Conservation (phyloP, 2,329 filamentous ascomycete genomes). For the Ceratocystis cubensis region DNA sequence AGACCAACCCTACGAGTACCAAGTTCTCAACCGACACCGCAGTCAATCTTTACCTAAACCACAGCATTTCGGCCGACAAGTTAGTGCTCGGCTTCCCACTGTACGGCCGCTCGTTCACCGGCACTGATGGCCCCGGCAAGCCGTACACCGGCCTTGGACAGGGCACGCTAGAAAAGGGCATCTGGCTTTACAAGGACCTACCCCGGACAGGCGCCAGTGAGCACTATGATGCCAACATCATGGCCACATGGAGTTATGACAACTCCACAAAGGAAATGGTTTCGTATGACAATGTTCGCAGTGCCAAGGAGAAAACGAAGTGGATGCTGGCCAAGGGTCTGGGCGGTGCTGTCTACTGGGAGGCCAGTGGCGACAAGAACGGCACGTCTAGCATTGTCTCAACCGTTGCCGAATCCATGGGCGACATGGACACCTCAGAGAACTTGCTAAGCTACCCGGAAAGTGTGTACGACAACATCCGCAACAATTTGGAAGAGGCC, state of each 20-base stretch:
- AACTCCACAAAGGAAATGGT: slow-evolving; percentile 46
- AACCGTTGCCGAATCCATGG: slow-evolving; percentile 36
- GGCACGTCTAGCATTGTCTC: slow-evolving; percentile 46
- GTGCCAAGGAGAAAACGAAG: slow-evolving; percentile 47
- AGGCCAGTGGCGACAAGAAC: slow-evolving; percentile 53
- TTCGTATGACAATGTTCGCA: slow-evolving; percentile 52
- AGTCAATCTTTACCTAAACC: slow-evolving; percentile 43
- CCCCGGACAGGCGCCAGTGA: slow-evolving; percentile 49
- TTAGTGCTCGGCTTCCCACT: slow-evolving; percentile 69
- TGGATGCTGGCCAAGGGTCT: slow-evolving; percentile 50
- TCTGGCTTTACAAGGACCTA: slow-evolving; percentile 73
- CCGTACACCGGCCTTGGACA: slow-evolving; percentile 49
- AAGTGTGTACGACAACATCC: slow-evolving; percentile 48
- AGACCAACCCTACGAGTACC: slow-evolving; percentile 41
- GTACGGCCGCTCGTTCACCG: slow-evolving; percentile 58
- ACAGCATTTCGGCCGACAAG: slow-evolving; percentile 48
- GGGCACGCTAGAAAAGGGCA: slow-evolving; percentile 55
- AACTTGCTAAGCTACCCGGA: slow-evolving; percentile 46
- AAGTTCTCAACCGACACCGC: slow-evolving; percentile 58
- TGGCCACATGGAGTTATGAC: slow-evolving; percentile 63
- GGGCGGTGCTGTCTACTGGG: slow-evolving; percentile 77
- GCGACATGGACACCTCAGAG: slow-evolving; percentile 35
- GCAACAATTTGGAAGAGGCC: slow-evolving; percentile 27
- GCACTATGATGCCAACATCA: slow-evolving; percentile 42
- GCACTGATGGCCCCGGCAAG: slow-evolving; percentile 50